Base-by-base conservation (phyloP, 352 stramenopile species). In the Halophytophthora batemanensis region DNA sequence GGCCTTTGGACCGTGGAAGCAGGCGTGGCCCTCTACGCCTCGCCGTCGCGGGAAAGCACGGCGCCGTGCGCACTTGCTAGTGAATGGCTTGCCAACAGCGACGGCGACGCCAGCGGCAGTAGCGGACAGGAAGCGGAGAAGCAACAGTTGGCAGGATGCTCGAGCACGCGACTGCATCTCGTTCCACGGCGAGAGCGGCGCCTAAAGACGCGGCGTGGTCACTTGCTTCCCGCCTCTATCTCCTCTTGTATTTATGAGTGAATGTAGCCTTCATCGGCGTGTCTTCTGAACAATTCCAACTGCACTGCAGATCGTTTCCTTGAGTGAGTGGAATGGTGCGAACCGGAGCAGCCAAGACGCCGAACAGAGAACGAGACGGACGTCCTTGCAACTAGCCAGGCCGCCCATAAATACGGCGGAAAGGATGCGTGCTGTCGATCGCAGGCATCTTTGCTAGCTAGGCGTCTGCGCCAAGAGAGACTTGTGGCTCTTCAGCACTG, bases 1-100 rank as follows among this genome's bases (percentile, higher is more conserved):
- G 15, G 45, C 33, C n/a, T 43, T 14, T 19, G 56, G 40, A 31
- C 51, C 45, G 31, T 58, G 41, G 50, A 64, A 50, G 21, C 53
- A n/a, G 15, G 14, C 21, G 10, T 29, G 25, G 6, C 4, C 19
- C 22, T 53, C 49, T 14, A 53, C 42, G 29, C 13, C 38, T 17
- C 35, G 28, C 1, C 45, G 28, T 45, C 43, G 28, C 12, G 14
- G 15, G 54, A 4, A 8, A 4, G 14, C 19, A 22, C 28, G 25
- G 11, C 43, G 37, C 13, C 31, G 57, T 7, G 11, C 47, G 33
- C 14, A 35, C 5, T 44, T 56, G 10, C 29, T 28, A n/a, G 14
- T 18, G 19, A 42, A 6, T 5, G 57, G n/a, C n/a, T n/a, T n/a
- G n/a, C n/a, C n/a, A n/a, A n/a, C n/a, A n/a, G n/a, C n/a, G 17